These are phyloP conservation scores for Panaeolus cyanescens DNA, from an alignment of 768 basidiomycete species.

Conservation along the genomic window DNA sequence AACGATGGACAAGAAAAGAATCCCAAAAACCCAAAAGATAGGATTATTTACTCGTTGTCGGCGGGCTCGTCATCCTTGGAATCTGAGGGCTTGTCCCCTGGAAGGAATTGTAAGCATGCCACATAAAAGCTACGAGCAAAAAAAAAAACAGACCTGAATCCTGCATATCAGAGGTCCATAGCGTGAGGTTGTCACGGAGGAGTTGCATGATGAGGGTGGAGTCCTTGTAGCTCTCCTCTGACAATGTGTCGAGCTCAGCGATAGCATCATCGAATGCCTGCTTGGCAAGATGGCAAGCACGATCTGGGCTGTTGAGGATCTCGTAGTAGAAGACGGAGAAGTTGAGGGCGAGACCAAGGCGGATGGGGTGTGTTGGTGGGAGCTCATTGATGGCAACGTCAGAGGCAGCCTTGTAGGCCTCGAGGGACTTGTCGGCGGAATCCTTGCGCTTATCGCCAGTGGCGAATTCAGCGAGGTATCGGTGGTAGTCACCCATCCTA, in stretches of 20 bases:
- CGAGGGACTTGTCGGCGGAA: constrained; percentile 95
- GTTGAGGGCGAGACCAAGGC: constrained; percentile 97
- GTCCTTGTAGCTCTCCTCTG: constrained; percentile 99
- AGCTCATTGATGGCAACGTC: constrained; percentile 96
- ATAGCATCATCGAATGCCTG: constrained; percentile 99
- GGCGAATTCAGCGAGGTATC: constrained; percentile 98
- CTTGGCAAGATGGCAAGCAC: constrained; percentile 98
- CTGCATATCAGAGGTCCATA: constrained; percentile 99
- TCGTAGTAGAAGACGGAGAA: constrained; percentile 99
- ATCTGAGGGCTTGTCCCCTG: constrained; percentile 71
- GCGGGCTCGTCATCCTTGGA: constrained; percentile 64
- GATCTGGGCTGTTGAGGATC: constrained; percentile 97
- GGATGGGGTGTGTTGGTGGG: constrained; percentile 95
- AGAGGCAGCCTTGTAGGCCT: constrained; percentile 97
- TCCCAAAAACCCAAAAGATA: constrained; percentile 13
- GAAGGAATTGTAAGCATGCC: constrained; percentile 6
- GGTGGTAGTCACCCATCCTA: constrained; percentile 99
- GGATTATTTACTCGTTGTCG: constrained; percentile 60
- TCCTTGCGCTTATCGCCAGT: constrained; percentile 97
- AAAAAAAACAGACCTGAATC: constrained; percentile 65
- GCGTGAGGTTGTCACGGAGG: constrained; percentile 94
- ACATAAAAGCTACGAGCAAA: neutral
- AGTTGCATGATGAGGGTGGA: constrained; percentile 97
- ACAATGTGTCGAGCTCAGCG: constrained; percentile 97
- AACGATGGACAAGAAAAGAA: constrained; percentile 2